Percentiles rank a stretch among this genome's conserved stretches.
These are phyloP conservation scores for Claviceps lovelessii DNA, from an alignment of 2,329 filamentous ascomycete species.

Conservation along the genomic window DNA sequence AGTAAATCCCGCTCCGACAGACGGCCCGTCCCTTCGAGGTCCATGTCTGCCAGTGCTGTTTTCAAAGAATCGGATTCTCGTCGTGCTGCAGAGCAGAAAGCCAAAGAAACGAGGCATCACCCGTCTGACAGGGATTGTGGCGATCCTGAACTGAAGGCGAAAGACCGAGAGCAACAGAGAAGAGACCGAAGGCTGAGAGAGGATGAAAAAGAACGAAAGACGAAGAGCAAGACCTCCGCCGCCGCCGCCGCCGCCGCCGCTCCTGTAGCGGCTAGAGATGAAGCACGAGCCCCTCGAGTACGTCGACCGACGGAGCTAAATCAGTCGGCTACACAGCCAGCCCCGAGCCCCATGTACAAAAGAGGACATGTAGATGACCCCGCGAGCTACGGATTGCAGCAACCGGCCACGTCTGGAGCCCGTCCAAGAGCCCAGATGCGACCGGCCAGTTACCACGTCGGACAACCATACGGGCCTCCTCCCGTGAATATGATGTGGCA, in stretches of 20 bases:
- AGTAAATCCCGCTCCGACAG: conserved; percentile 31
- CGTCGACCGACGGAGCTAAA: conserved; percentile 16
- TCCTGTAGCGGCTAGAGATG: conserved; percentile 7
- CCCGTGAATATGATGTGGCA: conserved; percentile 13
- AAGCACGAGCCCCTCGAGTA: conserved; percentile 15
- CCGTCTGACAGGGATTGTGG: conserved; percentile 10
- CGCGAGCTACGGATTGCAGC: conserved; percentile 22
- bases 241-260: neutral
- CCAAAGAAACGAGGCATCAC: conserved; percentile 11
- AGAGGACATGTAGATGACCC: conserved; percentile 21
- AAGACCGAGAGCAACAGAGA: conserved; percentile 16
- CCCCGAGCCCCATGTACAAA: conserved; percentile 16
- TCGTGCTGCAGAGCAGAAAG: conserved; percentile 19
- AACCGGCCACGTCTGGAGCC: conserved; percentile 17
- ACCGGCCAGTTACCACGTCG: conserved; percentile 23
- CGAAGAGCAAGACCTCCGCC: neutral
- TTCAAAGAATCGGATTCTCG: conserved; percentile 33
- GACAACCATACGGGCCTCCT: conserved; percentile 15
- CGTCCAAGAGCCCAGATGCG: conserved; percentile 21
- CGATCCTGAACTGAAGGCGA: conserved; percentile 10
- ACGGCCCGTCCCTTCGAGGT: conserved; percentile 18
- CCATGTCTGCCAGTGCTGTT: conserved; percentile 20
- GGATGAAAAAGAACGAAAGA: conserved; percentile 9
- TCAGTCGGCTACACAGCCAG: conserved; percentile 20
- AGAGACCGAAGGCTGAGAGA: conserved; percentile 14